Conservation (phyloP, 2,329 filamentous ascomycete genomes). For the Clonostachys rhizophaga region DNA sequence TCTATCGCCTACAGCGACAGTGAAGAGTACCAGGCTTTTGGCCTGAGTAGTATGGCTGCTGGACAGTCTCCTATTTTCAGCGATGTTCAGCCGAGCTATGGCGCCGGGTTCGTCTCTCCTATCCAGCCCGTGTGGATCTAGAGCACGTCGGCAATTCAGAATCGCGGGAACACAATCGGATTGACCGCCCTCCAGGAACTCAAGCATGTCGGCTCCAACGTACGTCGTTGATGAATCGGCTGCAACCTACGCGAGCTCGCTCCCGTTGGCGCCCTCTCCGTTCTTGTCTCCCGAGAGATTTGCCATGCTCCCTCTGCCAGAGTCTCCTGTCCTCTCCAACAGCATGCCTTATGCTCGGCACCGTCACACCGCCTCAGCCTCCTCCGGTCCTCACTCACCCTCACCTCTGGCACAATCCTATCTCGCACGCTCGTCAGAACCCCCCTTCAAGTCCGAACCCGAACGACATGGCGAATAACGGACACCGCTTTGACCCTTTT, state of each 20-base stretch:
- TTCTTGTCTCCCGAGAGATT: slow-evolving; percentile 36
- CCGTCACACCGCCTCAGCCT: slow-evolving; percentile 26
- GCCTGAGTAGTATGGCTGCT: slow-evolving; percentile 35
- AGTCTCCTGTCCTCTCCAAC: slow-evolving; percentile 33
- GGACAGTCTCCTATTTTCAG: slow-evolving; percentile 40
- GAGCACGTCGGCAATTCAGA: slow-evolving; percentile 32
- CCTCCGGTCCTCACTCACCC: slow-evolving; percentile 24
- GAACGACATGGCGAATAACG: not conserved
- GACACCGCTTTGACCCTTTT: not conserved
- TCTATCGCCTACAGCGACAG: slow-evolving; percentile 59
- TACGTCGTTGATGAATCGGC: slow-evolving; percentile 36
- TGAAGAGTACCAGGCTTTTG: slow-evolving; percentile 49
- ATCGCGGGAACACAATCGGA: slow-evolving; percentile 37
- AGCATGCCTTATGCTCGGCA: slow-evolving; percentile 26
- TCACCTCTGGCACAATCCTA: slow-evolving; percentile 26
- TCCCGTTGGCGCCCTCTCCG: slow-evolving; percentile 34
- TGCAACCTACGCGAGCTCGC: slow-evolving; percentile 24
- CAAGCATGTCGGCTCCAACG: slow-evolving; percentile 29
- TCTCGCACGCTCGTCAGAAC: slow-evolving; percentile 17
- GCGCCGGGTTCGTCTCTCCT: slow-evolving; percentile 58
- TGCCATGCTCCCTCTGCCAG: slow-evolving; percentile 37
- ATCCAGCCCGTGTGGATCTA: slow-evolving; percentile 59
- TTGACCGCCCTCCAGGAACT: slow-evolving; percentile 37
- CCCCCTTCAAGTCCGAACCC: not conserved
- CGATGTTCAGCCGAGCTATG: slow-evolving; percentile 34